phyloP scores from a whole-genome alignment of 2,329 filamentous ascomycete species.

The Hymenoscyphus occultus region DNA sequence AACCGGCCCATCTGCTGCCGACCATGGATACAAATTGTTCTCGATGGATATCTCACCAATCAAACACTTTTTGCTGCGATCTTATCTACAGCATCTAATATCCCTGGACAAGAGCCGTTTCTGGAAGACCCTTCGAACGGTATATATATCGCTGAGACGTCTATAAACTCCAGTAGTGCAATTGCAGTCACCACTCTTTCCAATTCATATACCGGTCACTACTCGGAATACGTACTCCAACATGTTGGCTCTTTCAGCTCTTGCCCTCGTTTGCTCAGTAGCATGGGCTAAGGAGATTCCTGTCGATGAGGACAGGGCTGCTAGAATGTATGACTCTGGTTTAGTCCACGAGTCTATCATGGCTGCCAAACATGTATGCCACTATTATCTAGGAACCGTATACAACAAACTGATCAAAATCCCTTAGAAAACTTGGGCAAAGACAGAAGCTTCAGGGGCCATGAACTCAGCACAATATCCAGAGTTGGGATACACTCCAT shows the following conservation, averaged over 20 bases:
- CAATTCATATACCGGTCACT: neutral
- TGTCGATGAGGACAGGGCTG: constrained; percentile 6
- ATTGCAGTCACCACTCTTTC: neutral
- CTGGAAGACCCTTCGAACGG: neutral
- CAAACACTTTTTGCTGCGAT: neutral
- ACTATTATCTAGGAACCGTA: neutral
- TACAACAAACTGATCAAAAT: neutral
- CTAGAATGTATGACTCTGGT: constrained; percentile 15
- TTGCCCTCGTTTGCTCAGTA: constrained; percentile 8
- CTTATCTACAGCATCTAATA: neutral
- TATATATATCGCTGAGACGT: neutral
- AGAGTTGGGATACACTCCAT: constrained; percentile 40
- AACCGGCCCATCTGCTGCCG: neutral
- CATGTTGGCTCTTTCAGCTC: constrained; percentile 10
- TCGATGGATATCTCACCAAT: neutral
- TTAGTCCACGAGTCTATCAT: constrained; percentile 17
- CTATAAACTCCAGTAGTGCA: neutral
- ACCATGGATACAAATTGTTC: neutral
- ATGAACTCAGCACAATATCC: constrained; percentile 40
- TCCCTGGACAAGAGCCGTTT: neutral
- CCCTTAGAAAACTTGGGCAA: constrained; percentile 25
- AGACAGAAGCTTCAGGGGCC: constrained; percentile 37
- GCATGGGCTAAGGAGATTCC: constrained; percentile 13
- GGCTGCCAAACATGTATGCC: constrained; percentile 16
- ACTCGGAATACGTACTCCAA: neutral